Conservation (phyloP, 306 rosid species). For the Citrullus amarus region DNA sequence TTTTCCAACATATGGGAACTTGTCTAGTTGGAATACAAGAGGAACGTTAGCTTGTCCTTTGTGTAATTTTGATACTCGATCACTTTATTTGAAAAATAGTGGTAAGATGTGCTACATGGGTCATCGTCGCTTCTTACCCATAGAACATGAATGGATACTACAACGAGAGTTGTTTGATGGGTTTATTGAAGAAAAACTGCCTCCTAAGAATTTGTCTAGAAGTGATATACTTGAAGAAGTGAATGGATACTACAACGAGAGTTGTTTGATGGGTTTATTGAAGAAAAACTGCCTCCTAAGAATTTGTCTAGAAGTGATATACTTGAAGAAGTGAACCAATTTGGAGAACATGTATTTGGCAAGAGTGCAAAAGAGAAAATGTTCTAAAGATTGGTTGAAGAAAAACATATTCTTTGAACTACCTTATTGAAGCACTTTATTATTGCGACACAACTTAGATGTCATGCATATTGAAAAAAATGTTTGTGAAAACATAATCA, state of each 20-base stretch:
- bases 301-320: no score
- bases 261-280: background rate
- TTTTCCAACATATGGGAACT: no score
- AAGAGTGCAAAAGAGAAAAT: no score
- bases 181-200: no score
- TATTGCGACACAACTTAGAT: constrained; percentile 1
- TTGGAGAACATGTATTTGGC: no score
- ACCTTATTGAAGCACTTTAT: background rate
- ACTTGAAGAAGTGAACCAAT: no score
- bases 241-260: background rate
- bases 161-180: background rate
- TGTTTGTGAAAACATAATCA: background rate
- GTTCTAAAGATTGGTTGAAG: background rate
- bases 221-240: no score
- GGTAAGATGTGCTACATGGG: background rate
- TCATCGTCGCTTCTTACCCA: background rate
- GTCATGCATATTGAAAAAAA: background rate
- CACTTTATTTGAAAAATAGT: background rate
- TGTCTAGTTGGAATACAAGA: background rate
- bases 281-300: no score
- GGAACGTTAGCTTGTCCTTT: background rate
- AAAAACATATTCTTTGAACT: background rate
- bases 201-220: no score
- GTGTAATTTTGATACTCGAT: background rate
- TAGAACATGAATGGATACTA: background rate